Base-by-base conservation (phyloP, 805 yeast species). In the Ogataea haglerorum region DNA sequence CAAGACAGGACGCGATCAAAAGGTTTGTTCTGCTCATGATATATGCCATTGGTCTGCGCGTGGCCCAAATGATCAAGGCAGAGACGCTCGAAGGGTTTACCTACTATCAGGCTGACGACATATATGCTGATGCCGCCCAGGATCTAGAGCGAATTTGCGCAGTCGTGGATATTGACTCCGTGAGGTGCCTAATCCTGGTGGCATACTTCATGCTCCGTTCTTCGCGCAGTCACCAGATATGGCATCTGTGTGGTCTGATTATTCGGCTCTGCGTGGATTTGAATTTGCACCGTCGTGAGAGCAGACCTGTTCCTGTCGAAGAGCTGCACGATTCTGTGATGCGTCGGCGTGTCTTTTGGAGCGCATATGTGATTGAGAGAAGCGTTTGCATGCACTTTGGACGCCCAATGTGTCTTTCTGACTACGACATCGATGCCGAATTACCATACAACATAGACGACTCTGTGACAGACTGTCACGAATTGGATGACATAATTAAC, bases 371-470 rank as follows among this genome's bases (percentile, higher is more conserved):
- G 41, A 63, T 71, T 51, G 80, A 75, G 46, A 49, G 80, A 30
- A 57, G 73, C 15, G 66, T 76, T 15, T 69, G 78, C 5, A 58
- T 70, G 10, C 66, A 75, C 12, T 52, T 76, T 17, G 79, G 80
- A 1, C 63, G 80, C 26, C 72, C 75, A 2, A 61, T 72, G 18
- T 66, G 72, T 0, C 56, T 78, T 14, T 67, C 68, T 25, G 81
- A 76, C 43, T 67, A 67, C 37, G 79, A 75, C 46, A 70, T 77
- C 30, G 73, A 72, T 35, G 66, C 68, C 0, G 73, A 70, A 0
- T 40, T 61, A 6, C 76, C 78, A 2, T 52, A 46, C 31, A 54
- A 54, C 34, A 54, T 54, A 4, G 30, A 48, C 29, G 52, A 53
- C 28, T 23, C 36, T 18, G 46, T 52, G n/a, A 35, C 27, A 6